Evolutionary conservation across 164 flowering plant genomes (phyloP).

Genomic region (Tetrastigma voinierianum): DNA sequence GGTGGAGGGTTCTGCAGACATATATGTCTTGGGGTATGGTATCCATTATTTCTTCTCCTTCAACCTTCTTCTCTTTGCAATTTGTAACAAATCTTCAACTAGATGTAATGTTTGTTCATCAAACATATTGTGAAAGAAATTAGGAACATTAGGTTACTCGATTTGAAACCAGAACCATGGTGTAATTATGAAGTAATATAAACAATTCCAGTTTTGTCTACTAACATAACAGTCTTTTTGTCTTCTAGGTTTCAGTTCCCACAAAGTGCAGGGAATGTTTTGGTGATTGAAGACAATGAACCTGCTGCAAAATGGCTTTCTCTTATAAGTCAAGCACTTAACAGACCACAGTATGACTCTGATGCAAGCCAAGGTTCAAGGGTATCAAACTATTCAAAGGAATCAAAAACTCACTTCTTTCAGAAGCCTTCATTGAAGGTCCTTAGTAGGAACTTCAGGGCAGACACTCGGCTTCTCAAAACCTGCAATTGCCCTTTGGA

Average conservation of each 20-base stretch:
- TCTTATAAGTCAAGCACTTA: conserved; percentile 76
- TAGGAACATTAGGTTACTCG: too few relatives aligned
- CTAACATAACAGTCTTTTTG: not conserved
- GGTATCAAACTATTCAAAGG: conserved; percentile 16
- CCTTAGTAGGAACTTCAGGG: conserved; percentile 49
- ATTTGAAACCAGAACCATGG: too few relatives aligned
- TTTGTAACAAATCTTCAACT: too few relatives aligned
- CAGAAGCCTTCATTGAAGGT: conserved; percentile 82
- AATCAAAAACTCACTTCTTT: conserved; percentile 43
- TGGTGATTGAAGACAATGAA: conserved; percentile 85
- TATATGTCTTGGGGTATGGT: conserved; percentile 84
- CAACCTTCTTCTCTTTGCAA: not conserved
- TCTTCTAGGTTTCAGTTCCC: conserved; percentile 86
- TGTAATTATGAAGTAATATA: not conserved
- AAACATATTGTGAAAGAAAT: too few relatives aligned
- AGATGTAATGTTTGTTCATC: too few relatives aligned
- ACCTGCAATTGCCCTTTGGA: conserved; percentile 69
- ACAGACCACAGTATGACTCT: conserved; percentile 41
- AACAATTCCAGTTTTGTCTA: not conserved
- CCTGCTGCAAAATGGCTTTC: conserved; percentile 89
- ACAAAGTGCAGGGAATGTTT: conserved; percentile 88
- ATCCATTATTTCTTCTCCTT: not conserved
- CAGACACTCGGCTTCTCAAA: conserved; percentile 59
- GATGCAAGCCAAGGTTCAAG: conserved; percentile 20
- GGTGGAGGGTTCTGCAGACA: conserved; percentile 73